Conservation (phyloP, 352 stramenopile genomes). For the Blastocystis sp. region DNA sequence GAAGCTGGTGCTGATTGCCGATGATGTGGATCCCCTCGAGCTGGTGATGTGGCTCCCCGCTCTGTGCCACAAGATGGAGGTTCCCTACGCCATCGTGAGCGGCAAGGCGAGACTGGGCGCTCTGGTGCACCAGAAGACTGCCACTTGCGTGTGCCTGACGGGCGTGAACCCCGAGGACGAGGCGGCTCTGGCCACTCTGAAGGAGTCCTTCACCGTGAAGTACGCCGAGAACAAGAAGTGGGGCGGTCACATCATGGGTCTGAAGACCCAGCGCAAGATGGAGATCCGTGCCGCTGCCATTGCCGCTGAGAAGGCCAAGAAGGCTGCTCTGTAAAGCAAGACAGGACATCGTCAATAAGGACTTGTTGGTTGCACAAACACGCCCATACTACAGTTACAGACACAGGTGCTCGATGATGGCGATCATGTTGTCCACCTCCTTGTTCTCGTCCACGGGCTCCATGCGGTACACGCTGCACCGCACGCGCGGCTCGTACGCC, state of each 20-base stretch:
- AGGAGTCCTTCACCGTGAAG: conserved; percentile 86
- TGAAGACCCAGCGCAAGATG: conserved; percentile 99
- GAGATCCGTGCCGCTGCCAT: conserved; percentile 94
- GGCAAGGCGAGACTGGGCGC: conserved; percentile 94
- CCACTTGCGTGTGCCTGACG: conserved; percentile 87
- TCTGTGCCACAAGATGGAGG: conserved; percentile 90
- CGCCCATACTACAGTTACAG: background rate
- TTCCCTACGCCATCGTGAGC: conserved; percentile 99
- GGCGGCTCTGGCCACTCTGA: conserved; percentile 88
- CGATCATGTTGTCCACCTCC: conserved; percentile 49
- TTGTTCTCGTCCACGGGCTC: conserved; percentile 39
- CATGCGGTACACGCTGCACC: conserved; percentile 34
- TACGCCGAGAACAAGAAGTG: conserved; percentile 98
- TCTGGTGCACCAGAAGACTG: conserved; percentile 97
- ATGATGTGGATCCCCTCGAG: conserved; percentile 96
- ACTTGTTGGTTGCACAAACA: background rate
- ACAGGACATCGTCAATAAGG: background rate
- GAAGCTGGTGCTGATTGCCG: conserved; percentile 58
- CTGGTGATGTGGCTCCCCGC: conserved; percentile 73
- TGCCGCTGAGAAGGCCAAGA: conserved; percentile 72
- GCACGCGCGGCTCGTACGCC: conserved; percentile 11
- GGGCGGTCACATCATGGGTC: conserved; percentile 97
- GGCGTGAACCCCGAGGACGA: conserved; percentile 96
- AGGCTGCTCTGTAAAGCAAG: background rate
- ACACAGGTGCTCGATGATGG: conserved; percentile 51